A percentile compares a stretch with the other conserved stretches of the same genome.
Conservation (phyloP, 176 grass and related monocot genomes). For the Oryza meridionalis region DNA sequence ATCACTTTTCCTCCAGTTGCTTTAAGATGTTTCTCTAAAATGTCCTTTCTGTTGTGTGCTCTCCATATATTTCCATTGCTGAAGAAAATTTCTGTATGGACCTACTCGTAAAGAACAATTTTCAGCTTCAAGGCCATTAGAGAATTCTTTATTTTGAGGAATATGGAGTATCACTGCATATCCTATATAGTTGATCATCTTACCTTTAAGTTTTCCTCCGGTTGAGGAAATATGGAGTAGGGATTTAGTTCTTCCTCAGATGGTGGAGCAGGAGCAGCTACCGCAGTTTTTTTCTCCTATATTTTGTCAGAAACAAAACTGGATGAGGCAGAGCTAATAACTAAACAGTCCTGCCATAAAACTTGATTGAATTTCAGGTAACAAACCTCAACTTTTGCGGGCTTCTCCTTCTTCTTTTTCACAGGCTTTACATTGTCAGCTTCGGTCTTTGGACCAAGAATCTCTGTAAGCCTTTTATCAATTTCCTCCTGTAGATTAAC, state of each 20-base stretch:
- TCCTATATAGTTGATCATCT: background rate
- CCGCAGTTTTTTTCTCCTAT: conserved; percentile 74
- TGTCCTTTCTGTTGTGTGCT: conserved; percentile 83
- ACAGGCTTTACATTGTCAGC: conserved; percentile 89
- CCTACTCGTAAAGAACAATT: conserved; percentile 44
- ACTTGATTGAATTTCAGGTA: conserved; percentile 2
- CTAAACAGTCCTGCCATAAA: conserved; percentile 2
- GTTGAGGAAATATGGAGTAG: conserved; percentile 85
- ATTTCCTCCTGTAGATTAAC: conserved; percentile 68
- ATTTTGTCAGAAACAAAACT: conserved; percentile 33
- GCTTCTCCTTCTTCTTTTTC: conserved; percentile 98
- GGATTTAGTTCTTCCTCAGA: conserved; percentile 95
- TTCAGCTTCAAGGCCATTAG: conserved; percentile 13
- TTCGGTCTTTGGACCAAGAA: conserved; percentile 86
- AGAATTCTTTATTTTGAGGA: conserved; percentile 12
- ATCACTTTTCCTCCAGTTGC: conserved; percentile 93
- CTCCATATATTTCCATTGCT: conserved; percentile 91
- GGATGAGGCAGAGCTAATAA: conserved; percentile 7
- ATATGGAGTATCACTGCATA: background rate
- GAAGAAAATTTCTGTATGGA: conserved; percentile 96
- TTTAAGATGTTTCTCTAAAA: conserved; percentile 83
- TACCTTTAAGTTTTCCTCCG: conserved; percentile 91
- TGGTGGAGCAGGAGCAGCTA: conserved; percentile 46
- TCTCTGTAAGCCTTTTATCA: conserved; percentile 74
- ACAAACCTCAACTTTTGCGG: conserved; percentile 82